These are phyloP conservation scores for Calonectria montana DNA, from an alignment of 2,329 filamentous ascomycete species.

Conservation along the genomic window DNA sequence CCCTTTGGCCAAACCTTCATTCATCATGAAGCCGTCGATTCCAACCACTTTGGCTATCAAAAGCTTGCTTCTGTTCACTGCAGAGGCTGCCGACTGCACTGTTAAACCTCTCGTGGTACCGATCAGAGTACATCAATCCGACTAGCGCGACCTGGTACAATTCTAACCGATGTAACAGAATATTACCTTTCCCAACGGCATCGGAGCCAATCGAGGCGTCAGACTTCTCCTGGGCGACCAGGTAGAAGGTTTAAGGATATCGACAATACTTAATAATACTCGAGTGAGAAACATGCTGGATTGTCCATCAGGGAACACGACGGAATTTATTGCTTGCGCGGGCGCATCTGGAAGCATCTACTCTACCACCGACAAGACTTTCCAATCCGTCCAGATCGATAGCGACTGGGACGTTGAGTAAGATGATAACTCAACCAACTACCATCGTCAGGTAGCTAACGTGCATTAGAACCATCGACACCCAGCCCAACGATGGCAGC, in stretches of 20 bases:
- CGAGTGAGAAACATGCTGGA: conserved; percentile 16
- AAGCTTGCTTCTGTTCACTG: neutral
- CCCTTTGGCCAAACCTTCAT: neutral
- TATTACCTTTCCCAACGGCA: conserved; percentile 18
- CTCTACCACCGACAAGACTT: neutral
- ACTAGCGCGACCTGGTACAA: too few species aligned
- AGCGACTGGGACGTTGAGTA: conserved; percentile 14
- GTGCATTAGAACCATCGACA: neutral
- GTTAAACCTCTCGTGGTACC: conserved; percentile 9
- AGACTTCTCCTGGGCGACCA: conserved; percentile 10
- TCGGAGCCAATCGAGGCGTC: conserved; percentile 17
- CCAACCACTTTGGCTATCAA: neutral
- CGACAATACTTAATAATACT: conserved; percentile 23
- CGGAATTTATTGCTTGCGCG: conserved; percentile 10
- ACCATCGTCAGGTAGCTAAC: neutral
- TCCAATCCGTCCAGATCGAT: neutral
- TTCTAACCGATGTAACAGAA: neutral
- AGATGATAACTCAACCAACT: neutral
- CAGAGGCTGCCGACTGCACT: neutral
- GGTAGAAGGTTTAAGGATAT: conserved; percentile 14
- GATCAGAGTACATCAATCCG: neutral
- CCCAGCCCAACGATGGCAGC: conserved; percentile 8
- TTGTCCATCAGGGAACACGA: conserved; percentile 9
- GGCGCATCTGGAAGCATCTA: conserved; percentile 22
- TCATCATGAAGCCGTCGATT: neutral